These are phyloP conservation scores for Alternaria solani DNA, from an alignment of 2,329 filamentous ascomycete genomes.

Conservation along the genomic window DNA sequence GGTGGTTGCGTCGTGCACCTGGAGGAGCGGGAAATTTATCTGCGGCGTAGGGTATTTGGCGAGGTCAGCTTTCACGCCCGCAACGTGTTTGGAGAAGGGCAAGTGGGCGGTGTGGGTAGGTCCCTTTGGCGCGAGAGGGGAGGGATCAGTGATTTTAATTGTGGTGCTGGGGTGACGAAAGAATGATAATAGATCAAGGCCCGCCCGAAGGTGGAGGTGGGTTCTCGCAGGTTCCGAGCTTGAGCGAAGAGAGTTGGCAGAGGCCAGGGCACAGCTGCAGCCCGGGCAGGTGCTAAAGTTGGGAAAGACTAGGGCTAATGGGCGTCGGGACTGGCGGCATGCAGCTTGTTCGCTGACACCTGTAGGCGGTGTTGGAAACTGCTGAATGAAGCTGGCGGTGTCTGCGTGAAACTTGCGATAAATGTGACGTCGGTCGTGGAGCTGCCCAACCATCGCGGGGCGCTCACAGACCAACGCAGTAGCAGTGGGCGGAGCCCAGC, in stretches of 20 bases:
- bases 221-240: slow-evolving; percentile 41
- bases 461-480: slow-evolving; percentile 13
- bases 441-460: slow-evolving; percentile 12
- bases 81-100: background rate
- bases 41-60: slow-evolving; percentile 6
- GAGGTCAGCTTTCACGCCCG: slow-evolving; percentile 5
- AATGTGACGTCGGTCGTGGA: slow-evolving; percentile 36
- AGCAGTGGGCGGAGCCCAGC: slow-evolving; percentile 2
- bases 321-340: slow-evolving; percentile 24
- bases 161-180: slow-evolving; percentile 39
- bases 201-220: slow-evolving; percentile 34
- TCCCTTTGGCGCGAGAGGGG: slow-evolving; percentile 3
- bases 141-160: slow-evolving; percentile 10
- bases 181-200: slow-evolving; percentile 40
- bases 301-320: slow-evolving; percentile 17
- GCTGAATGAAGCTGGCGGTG: slow-evolving; percentile 12
- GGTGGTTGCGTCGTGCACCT: slow-evolving; percentile 5
- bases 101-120: background rate
- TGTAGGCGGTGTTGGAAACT: slow-evolving; percentile 9
- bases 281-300: slow-evolving; percentile 18
- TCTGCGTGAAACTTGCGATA: slow-evolving; percentile 19
- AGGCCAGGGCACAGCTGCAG: slow-evolving; percentile 22
- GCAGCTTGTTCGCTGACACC: slow-evolving; percentile 18
- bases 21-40: slow-evolving; percentile 8
- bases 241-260: slow-evolving; percentile 18